These are phyloP conservation scores for Aspergillus caelatus DNA, from an alignment of 2,329 filamentous ascomycete genomes.

Conservation along the genomic window DNA sequence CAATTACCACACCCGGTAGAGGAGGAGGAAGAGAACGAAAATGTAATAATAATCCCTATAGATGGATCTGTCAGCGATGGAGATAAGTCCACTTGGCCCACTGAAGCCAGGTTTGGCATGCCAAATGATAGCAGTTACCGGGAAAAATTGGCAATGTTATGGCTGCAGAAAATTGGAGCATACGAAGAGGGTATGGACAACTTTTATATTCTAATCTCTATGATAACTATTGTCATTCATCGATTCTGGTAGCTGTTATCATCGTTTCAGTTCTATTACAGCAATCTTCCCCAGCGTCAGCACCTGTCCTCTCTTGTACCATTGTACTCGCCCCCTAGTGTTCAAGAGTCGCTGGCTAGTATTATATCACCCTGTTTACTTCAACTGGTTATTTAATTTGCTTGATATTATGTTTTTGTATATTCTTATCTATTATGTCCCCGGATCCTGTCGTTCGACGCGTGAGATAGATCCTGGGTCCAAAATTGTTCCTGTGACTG, in stretches of 20 bases:
- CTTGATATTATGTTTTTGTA: neutral
- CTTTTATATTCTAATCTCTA: constrained; percentile 4
- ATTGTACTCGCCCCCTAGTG: neutral
- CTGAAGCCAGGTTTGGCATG: constrained; percentile 33
- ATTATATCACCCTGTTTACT: neutral
- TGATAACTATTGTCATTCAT: neutral
- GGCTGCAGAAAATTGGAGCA: constrained; percentile 50
- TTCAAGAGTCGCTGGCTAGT: neutral
- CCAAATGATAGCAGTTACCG: constrained; percentile 50
- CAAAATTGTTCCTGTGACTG: neutral
- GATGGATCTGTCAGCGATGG: constrained; percentile 44
- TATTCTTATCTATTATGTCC: neutral
- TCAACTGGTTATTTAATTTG: neutral
- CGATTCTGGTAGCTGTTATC: neutral
- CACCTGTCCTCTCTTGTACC: neutral
- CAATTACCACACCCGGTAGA: constrained; percentile 15
- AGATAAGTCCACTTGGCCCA: constrained; percentile 39
- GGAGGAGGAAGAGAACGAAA: constrained; percentile 16
- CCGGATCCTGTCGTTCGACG: neutral
- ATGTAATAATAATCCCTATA: constrained; percentile 35
- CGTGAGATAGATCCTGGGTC: neutral
- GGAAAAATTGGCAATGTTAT: constrained; percentile 50
- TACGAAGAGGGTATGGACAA: constrained; percentile 37
- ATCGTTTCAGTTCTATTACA: neutral
- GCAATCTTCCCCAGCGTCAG: neutral